Base-by-base conservation (phyloP, 345 rosid genomes). In the Euclidium syriacum region DNA sequence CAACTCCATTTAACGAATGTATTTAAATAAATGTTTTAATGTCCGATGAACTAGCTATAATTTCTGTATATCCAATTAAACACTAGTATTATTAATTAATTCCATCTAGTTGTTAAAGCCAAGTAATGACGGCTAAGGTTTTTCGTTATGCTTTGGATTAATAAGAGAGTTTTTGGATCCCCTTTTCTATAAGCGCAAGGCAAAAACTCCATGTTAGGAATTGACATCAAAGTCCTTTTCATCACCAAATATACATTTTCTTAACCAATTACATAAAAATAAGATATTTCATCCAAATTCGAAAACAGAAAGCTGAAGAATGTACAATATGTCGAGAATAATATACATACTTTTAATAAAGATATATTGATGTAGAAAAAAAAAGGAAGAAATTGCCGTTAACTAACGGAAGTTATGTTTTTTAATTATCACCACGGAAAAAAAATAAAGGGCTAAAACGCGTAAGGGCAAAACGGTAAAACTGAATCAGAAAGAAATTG, bases 391-490 rank as follows among this genome's bases (percentile, higher is more conserved):
- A n/a, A n/a, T n/a, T n/a, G n/a, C n/a, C n/a, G n/a, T n/a, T n/a
- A n/a, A n/a, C n/a, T n/a, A n/a, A n/a, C n/a, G n/a, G n/a, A n/a
- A n/a, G n/a, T n/a, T 22, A 9, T 14, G 8, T 6, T 19, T n/a
- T 63, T 2, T 24, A 1, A n/a, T 39, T 11, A 4, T 4, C 7
- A n/a, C 2, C 4, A 36, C 15, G 4, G n/a, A 17, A 25, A 25
- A 15, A 4, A 11, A 5, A 3, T 1, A 52, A 12, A 9, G 20
- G 33, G 24, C 41, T n/a, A 26, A 46, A 43, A 24, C 32, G 50
- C 43, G 20, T 9, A 41, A 50, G 72, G 73, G 73, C 52, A 58
- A 41, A 59, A 3, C 17, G 8, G 66, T 50, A 30, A 67, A 49
- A 33, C 1, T 0, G 4, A n/a, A 11, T 16, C n/a, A 30, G 44